Base-by-base conservation (phyloP, 2,329 filamentous ascomycete genomes). In the Xylaria sp. region DNA sequence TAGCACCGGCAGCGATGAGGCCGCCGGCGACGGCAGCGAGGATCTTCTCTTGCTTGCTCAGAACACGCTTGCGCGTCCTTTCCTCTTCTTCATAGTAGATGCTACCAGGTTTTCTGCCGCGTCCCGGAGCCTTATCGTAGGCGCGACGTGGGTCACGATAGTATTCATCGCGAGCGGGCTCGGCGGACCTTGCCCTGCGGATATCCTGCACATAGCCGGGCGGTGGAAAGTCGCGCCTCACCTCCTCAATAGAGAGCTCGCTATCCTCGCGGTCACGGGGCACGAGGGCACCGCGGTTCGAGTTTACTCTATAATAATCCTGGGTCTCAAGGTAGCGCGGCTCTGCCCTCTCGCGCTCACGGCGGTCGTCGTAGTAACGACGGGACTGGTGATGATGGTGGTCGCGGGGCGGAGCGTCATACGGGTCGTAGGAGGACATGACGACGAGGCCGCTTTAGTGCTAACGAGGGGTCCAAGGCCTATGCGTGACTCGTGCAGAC, bases 171-270 rank as follows among this genome's bases (percentile, higher is more conserved):
- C 86, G 81, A 63, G 80, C 78, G 46, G 83, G 81, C 58, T 88
- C 88, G 58, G 84, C 84, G 6, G 89, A 91, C 69, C 87, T 84
- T 68, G 88, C 81, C 60, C 89, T 85, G 67, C 86, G 84, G 37
- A 83, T 71, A 63, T 85, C 84, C 57, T 76, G 66, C n/a, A 71
- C 75, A 63, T 81, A 79, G 37, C 83, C 87, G 5, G 88, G 89
- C 6, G 92, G 91, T 31, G 91, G 91, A 71, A 96, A 96, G 69
- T 96, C 91, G 68, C 92, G 88, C 66, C 87, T 87, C 62, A 96
- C 87, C 77, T 96, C 91, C 78, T 97, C 93, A 72, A 96, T 78
- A 2, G 88, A 88, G 25, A 89, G 79, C 46, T 89, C 88, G 75
- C 89, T 93, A 71, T 92, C 89, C 73, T 93, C 89, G 66, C 90